Evolutionary conservation across 2,329 filamentous ascomycete species (phyloP), one percentile per base, ranked within the genome.

Genomic region (Epichloe baconii): DNA sequence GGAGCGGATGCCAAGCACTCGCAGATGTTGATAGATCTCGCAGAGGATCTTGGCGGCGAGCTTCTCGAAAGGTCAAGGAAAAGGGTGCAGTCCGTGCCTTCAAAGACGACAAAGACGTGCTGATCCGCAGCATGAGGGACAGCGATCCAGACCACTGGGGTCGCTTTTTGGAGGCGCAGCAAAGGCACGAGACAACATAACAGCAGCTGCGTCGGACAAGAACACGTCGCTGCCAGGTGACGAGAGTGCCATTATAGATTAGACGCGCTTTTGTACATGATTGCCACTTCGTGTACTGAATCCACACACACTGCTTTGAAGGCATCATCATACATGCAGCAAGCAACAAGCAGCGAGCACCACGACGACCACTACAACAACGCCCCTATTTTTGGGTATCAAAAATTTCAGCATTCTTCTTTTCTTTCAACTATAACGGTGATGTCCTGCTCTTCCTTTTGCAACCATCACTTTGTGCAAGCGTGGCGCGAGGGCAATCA

Each of bases 71-170:
- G 58, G 72, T 79, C 4, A 70, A 74, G 49, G 70, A 75, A 42
- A 75, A 78, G 57, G 83, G 85, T 0, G 76, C 77, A 48, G 72
- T 85, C 12, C 70, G 71, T 51, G 76, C 80, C 0, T 82, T 88
- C 56, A 74, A 78, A 58, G 77, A 82, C 60, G 66, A 82, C 55
- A 71, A 68, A 52, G 73, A 76, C 15, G 62, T 75, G 49, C 69
- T 82, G 19, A 62, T 75, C 41, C 67, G 69, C 53, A 60, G 65
- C 47, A 61, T 83, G 56, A 71, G 78, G 17, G 78, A 78, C 5
- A 74, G 76, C 31, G 86, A 88, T 56, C 80, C 82, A 0, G 78
- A 81, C 55, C 75, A 85, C 63, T 79, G 86, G 76, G 75, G 77
- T 47, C 67, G 68, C 7, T 79, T 89, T 60, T 73, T 77, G 23